Evolutionary conservation across 2,329 filamentous ascomycete species (phyloP).

Genomic region (Albophoma yamanashiensis): DNA sequence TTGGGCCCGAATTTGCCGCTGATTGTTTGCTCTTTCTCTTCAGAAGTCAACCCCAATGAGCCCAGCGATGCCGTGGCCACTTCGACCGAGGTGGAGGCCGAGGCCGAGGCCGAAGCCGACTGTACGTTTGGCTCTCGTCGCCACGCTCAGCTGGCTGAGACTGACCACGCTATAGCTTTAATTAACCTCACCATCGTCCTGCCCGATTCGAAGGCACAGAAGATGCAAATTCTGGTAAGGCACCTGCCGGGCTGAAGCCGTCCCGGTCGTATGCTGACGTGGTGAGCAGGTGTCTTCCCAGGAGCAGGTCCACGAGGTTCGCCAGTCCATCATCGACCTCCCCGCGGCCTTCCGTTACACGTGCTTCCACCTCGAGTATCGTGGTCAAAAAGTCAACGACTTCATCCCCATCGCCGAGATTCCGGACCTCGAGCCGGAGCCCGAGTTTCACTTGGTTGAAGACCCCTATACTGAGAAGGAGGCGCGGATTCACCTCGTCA

Average conservation of each 20-base stretch:
- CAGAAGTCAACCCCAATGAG: conserved; percentile 12
- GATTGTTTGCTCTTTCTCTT: not conserved
- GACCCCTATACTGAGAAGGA: conserved; percentile 99
- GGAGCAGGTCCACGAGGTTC: conserved; percentile 95
- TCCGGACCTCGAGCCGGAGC: conserved; percentile 62
- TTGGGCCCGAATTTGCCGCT: not conserved
- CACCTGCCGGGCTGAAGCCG: not conserved
- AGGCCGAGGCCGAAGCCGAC: conserved; percentile 22
- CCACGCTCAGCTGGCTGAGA: not conserved
- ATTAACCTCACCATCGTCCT: conserved; percentile 65
- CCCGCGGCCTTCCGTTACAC: conserved; percentile 93
- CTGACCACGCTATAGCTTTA: conserved; percentile 26
- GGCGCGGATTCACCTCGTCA: conserved; percentile 84
- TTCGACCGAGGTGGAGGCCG: conserved; percentile 15
- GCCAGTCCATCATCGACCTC: conserved; percentile 90
- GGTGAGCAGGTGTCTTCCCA: conserved; percentile 65
- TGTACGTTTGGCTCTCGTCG: conserved; percentile 11
- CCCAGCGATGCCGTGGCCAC: conserved; percentile 12
- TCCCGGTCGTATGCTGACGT: not conserved
- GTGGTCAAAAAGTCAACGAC: conserved; percentile 85
- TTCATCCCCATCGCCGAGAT: conserved; percentile 89
- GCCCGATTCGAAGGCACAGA: conserved; percentile 60
- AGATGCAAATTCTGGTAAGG: conserved; percentile 76
- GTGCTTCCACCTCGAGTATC: conserved; percentile 94
- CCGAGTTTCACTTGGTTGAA: conserved; percentile 73